Evolutionary conservation across 305 asterid genomes (phyloP), one percentile per base, ranked within the genome.

Genomic region (Fraxinus sp.): DNA sequence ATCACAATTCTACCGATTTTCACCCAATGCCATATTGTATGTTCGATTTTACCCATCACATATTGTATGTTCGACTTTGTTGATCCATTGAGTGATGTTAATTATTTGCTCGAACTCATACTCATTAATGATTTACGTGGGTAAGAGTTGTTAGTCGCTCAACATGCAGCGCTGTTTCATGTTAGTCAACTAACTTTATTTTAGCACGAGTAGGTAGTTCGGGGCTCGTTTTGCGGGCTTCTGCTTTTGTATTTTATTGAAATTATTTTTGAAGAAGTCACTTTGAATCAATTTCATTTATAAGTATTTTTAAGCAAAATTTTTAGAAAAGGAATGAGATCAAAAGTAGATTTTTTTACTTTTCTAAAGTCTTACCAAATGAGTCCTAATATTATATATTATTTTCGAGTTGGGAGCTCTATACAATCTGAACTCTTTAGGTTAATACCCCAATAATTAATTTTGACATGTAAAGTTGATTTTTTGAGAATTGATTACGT

Each of bases 11-110:
- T 43, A 18, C 77, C 3, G 28, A 9, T n/a, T 28, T 78, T 74
- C 26, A 72, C 41, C 16, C 72, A n/a, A n/a, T 57, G 1, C 1
- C 77, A 77, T 32, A 9, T 73, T 74, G 85, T 76, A 81, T 75
- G 81, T 66, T 49, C 22, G 55, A 55, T 78, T 24, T 66, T 14
- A 14, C 73, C 1, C 20, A 13, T 49, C 64, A 5, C 62, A 14
- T 11, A 68, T 28, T 28, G 35, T n/a, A 28, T 14, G 4, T 2
- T 71, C 11, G 76, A 30, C 30, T 71, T 71, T 30, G 39, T 30
- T 24, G 72, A 64, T 64, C 33, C 24, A n/a, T 55, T 49, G 59
- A 7, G 14, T 49, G 59, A 6, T 55, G 24, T n/a, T n/a, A n/a
- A 55, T 55, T 55, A 55, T 55, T n/a, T 64, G 72, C 24, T 49